Base-by-base conservation (phyloP, 2,329 filamentous ascomycete genomes). In the Xylariaceae sp. region DNA sequence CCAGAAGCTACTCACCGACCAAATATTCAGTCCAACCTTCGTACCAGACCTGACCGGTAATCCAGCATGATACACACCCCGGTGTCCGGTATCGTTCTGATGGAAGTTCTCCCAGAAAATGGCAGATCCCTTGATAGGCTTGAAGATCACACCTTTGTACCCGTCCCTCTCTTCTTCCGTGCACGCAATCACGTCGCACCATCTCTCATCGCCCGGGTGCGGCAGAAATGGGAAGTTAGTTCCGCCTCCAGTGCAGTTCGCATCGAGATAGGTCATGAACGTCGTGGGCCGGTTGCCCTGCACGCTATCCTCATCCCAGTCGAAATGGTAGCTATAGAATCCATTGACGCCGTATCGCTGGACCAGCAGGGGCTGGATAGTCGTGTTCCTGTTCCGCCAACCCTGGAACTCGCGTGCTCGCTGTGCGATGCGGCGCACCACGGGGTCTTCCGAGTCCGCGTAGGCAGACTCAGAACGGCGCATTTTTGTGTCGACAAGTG, bases 61-160 rank as follows among this genome's bases (percentile, higher is more conserved):
- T 2, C 48, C 48, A 38, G 51, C 48, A 41, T 54, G 51, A 17
- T 38, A 44, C 32, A 48, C 48, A 2, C 41, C 42, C 12, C 2
- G 27, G 32, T 51, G 48, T 10, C 38, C 38, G 6, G 52, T 39
- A 12, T 48, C 52, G 22, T 51, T 54, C 19, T 45, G 48, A 27
- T 54, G 31, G 6, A 54, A 43, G 18, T 54, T 54, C 45, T 51
- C 52, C 52, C 52, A 54, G 18, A 46, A 51, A 27, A 51, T 38
- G 17, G 52, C 48, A 2, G 48, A 48, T 40, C 45, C 52, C 27
- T 18, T 39, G 17, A 54, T 41, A 3, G 52, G 52, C 43, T 54
- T 54, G 22, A 54, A 54, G 10, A 32, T 51, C 4, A 51, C n/a
- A 31, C 52, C 52, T 14, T 44, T 35, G 15, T 52, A 48, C 3